A percentile compares a stretch with the other conserved stretches of the same genome.
phyloP scores from a whole-genome alignment of 2,329 filamentous ascomycete genomes.

The Teratosphaeria nubilosa region DNA sequence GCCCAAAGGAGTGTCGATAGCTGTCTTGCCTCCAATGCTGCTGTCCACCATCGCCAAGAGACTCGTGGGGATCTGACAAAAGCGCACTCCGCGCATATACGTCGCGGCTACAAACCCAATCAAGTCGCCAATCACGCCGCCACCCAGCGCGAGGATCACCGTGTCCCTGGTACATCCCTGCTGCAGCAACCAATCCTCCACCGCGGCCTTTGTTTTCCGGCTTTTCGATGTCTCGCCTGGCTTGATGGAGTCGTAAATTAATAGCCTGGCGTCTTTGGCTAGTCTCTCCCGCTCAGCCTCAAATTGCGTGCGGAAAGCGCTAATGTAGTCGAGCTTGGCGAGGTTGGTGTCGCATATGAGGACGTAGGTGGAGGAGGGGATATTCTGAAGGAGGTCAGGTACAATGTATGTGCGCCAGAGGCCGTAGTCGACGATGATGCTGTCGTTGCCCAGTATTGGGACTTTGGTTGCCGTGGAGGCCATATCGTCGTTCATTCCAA shows the following conservation, averaged over 20 bases:
- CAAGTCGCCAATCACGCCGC: slow-evolving; percentile 96
- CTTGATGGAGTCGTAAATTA: slow-evolving; percentile 78
- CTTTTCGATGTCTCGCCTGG: slow-evolving; percentile 93
- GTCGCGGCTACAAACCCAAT: slow-evolving; percentile 95
- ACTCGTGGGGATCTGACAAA: slow-evolving; percentile 93
- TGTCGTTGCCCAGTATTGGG: slow-evolving; percentile 75
- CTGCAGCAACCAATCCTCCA: slow-evolving; percentile 94
- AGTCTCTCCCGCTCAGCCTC: slow-evolving; percentile 30
- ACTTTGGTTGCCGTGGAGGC: slow-evolving; percentile 48
- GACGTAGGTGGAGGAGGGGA: slow-evolving; percentile 83
- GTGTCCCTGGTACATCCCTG: slow-evolving; percentile 91
- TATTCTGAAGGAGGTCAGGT: slow-evolving; percentile 65
- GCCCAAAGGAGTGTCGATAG: slow-evolving; percentile 88
- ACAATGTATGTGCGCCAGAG: slow-evolving; percentile 78
- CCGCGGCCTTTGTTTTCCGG: slow-evolving; percentile 82
- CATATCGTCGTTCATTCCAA: slow-evolving; percentile 12
- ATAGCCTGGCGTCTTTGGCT: slow-evolving; percentile 51
- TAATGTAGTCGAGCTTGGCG: slow-evolving; percentile 60
- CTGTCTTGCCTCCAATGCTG: slow-evolving; percentile 95
- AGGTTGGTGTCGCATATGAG: slow-evolving; percentile 96
- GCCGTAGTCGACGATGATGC: slow-evolving; percentile 84
- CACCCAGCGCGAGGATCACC: slow-evolving; percentile 86
- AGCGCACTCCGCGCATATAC: slow-evolving; percentile 94
- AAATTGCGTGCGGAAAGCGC: slow-evolving; percentile 63
- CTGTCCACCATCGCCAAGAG: slow-evolving; percentile 96